A percentile compares a stretch with the other conserved stretches of the same genome.
phyloP scores from a whole-genome alignment of 495 filamentous ascomycete species.

The Hypoxylon lienhwacheense region DNA sequence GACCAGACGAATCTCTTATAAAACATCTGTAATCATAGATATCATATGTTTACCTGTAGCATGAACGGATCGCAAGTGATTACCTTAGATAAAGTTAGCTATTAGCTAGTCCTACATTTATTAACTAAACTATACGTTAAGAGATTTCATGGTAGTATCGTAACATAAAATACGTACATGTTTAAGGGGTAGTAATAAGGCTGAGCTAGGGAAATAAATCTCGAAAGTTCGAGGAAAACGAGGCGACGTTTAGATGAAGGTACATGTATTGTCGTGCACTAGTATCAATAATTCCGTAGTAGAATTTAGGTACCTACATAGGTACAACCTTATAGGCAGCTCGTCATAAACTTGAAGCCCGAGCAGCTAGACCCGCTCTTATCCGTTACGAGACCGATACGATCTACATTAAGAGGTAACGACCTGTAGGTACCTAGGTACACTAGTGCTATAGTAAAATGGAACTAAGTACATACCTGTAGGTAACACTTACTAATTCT shows the following conservation, averaged over 20 bases:
- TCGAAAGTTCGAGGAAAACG: conserved; percentile 18
- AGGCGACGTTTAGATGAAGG: background rate
- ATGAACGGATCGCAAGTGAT: conserved; percentile 30
- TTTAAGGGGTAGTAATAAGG: conserved; percentile 12
- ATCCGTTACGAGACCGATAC: no score
- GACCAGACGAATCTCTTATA: background rate
- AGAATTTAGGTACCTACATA: background rate
- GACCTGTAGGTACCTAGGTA: no score
- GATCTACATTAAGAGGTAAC: no score
- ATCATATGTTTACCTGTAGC: conserved; percentile 28
- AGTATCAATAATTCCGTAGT: background rate
- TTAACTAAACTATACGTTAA: background rate
- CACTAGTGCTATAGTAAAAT: no score
- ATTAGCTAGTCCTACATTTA: background rate
- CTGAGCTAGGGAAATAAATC: conserved; percentile 7
- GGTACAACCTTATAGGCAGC: no score
- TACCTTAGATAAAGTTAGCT: no score
- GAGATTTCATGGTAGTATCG: no score
- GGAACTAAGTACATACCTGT: no score
- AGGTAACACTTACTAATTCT: no score
- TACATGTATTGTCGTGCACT: conserved; percentile 19
- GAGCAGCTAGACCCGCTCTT: no score
- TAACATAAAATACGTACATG: no score
- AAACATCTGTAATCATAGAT: conserved; percentile 6
- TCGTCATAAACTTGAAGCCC: no score